These are phyloP conservation scores for Brassica incana DNA, from an alignment of 345 rosid species.

Conservation along the genomic window DNA sequence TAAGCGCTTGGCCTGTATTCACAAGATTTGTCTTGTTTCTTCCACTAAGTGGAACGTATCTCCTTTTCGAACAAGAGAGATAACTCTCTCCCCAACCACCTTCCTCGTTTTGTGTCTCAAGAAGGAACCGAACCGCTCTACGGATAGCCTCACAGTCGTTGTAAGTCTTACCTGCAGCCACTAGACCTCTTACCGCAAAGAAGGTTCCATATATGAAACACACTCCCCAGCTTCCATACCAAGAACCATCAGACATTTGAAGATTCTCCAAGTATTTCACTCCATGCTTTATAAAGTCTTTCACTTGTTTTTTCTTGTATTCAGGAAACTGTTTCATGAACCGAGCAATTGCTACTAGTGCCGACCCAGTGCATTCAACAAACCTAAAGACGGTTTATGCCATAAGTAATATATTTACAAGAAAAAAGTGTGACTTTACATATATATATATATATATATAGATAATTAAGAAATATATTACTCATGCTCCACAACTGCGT, in stretches of 20 bases:
- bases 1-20: not conserved
- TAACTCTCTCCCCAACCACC: constrained; percentile 31
- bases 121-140: constrained; percentile 40
- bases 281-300: not conserved
- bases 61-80: not conserved
- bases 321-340: not conserved
- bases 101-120: constrained; percentile 37
- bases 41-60: not conserved
- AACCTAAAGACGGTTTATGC: not conserved
- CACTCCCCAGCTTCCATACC: constrained; percentile 46
- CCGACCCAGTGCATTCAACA: not conserved
- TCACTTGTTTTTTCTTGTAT: not conserved
- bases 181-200: constrained; percentile 38
- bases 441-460: no score
- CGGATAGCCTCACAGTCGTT: constrained; percentile 34
- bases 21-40: not conserved
- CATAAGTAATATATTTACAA: not conserved
- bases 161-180: constrained; percentile 41
- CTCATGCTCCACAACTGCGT: constrained; percentile 25
- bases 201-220: constrained; percentile 42
- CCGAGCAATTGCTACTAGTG: not conserved
- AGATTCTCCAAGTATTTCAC: not conserved
- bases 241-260: not conserved
- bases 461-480: not conserved
- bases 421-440: not conserved